phyloP scores from a whole-genome alignment of 768 basidiomycete species.

The Boletus barrowsii region DNA sequence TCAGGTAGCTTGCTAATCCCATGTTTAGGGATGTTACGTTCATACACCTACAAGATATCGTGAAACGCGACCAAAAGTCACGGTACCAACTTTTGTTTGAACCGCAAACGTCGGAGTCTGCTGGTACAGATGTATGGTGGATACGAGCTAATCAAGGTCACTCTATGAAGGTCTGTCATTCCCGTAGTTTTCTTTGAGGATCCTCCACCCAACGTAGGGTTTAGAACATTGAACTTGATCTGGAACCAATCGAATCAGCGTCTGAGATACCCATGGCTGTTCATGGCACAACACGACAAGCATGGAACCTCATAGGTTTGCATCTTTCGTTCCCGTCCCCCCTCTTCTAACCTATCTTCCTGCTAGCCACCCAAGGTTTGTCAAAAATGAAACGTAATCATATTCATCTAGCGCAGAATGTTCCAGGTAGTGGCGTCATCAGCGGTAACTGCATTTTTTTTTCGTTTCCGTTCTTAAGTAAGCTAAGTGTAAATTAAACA shows the following conservation, averaged over 20 bases:
- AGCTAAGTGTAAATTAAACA: conserved; percentile 26
- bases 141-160: conserved; percentile 92
- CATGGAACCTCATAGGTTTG: conserved; percentile 74
- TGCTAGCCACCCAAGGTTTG: conserved; percentile 62
- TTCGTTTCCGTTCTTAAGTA: background rate
- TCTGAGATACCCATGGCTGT: conserved; percentile 76
- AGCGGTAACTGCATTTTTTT: conserved; percentile 56
- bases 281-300: conserved; percentile 69
- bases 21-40: conserved; percentile 63
- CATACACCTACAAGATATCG: conserved; percentile 55
- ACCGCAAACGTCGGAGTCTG: conserved; percentile 31
- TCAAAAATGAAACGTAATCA: conserved; percentile 88
- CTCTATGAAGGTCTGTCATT: conserved; percentile 61
- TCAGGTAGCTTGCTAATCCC: conserved; percentile 60
- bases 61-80: conserved; percentile 63
- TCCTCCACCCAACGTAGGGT: background rate
- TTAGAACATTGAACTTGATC: conserved; percentile 67
- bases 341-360: background rate
- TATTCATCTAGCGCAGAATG: conserved; percentile 86
- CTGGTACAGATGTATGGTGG: conserved; percentile 59
- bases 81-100: conserved; percentile 62
- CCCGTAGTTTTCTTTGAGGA: background rate
- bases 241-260: conserved; percentile 53
- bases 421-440: conserved; percentile 60
- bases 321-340: background rate